These are phyloP conservation scores for Ascochyta rabiei DNA, from an alignment of 2,329 filamentous ascomycete genomes.

Conservation along the genomic window DNA sequence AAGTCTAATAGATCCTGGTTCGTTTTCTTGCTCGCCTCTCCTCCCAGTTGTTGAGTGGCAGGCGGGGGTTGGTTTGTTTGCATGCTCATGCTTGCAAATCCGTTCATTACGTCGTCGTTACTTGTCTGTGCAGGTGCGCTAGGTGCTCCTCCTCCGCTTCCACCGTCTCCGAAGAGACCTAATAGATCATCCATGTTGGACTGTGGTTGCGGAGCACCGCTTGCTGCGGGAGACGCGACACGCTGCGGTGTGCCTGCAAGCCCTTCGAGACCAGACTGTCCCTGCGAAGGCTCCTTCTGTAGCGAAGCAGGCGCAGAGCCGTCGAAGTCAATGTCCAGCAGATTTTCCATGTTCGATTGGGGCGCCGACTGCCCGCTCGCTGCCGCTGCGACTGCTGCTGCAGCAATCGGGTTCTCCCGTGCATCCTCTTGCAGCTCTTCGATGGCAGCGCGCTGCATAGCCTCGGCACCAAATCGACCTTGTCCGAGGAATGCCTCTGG, in stretches of 20 bases:
- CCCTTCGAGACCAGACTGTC: conserved; percentile 59
- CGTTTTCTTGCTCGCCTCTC: conserved; percentile 59
- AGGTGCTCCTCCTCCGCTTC: conserved; percentile 37
- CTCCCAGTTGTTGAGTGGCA: conserved; percentile 63
- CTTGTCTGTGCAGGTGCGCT: conserved; percentile 44
- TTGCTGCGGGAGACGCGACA: conserved; percentile 65
- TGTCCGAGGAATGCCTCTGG: conserved; percentile 98
- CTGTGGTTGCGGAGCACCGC: conserved; percentile 53
- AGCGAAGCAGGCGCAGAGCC: conserved; percentile 89
- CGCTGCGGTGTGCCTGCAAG: conserved; percentile 71
- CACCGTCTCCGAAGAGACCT: conserved; percentile 63
- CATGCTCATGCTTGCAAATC: conserved; percentile 82
- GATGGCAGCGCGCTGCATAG: conserved; percentile 92
- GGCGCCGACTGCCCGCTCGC: conserved; percentile 60
- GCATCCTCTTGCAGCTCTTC: conserved; percentile 94
- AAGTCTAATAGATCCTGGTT: conserved; percentile 63
- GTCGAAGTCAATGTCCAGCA: conserved; percentile 96
- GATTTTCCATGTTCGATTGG: conserved; percentile 87
- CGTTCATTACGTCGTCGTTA: conserved; percentile 71
- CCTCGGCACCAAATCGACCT: conserved; percentile 90
- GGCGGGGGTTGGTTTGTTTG: conserved; percentile 69
- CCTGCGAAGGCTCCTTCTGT: conserved; percentile 64
- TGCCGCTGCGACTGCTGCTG: conserved; percentile 72
- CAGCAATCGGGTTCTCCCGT: conserved; percentile 91
- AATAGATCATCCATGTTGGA: conserved; percentile 81